These are phyloP conservation scores for Mariannaea sp. DNA, from an alignment of 2,329 filamentous ascomycete genomes.

Conservation along the genomic window DNA sequence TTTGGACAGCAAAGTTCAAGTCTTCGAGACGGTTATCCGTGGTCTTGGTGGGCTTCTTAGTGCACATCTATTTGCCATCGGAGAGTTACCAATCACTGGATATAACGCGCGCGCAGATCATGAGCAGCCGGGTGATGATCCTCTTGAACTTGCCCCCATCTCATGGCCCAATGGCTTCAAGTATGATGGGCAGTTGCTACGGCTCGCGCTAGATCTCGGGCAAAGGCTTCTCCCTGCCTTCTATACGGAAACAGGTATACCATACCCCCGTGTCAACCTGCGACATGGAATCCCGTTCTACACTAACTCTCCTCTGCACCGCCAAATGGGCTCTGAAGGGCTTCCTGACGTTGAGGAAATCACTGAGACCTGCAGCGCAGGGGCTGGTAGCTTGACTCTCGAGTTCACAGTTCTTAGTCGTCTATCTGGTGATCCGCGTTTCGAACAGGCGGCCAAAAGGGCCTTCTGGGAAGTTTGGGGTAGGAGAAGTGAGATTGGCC, in stretches of 20 bases:
- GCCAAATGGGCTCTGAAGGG: slow-evolving; percentile 45
- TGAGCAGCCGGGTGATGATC: slow-evolving; percentile 41
- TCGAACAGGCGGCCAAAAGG: slow-evolving; percentile 85
- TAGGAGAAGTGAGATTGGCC: slow-evolving; percentile 78
- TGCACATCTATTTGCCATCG: slow-evolving; percentile 90
- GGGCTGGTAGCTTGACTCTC: slow-evolving; percentile 91
- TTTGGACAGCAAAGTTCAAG: slow-evolving; percentile 95
- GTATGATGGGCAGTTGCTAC: slow-evolving; percentile 88
- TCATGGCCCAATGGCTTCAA: slow-evolving; percentile 76
- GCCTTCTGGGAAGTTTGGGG: slow-evolving; percentile 99
- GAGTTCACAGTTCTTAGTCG: slow-evolving; percentile 92
- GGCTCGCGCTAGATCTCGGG: slow-evolving; percentile 86
- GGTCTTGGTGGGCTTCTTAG: slow-evolving; percentile 90
- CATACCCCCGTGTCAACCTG: slow-evolving; percentile 93
- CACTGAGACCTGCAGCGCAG: slow-evolving; percentile 95
- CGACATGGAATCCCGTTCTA: slow-evolving; percentile 93
- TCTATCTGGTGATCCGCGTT: slow-evolving; percentile 83
- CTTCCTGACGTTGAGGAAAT: slow-evolving; percentile 64
- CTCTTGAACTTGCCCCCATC: slow-evolving; percentile 60
- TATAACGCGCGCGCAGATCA: slow-evolving; percentile 62
- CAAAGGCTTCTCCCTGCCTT: slow-evolving; percentile 88
- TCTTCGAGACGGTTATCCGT: slow-evolving; percentile 96
- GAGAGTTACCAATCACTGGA: slow-evolving; percentile 83
- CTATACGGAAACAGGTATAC: slow-evolving; percentile 86
- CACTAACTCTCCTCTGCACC: slow-evolving; percentile 78